Evolutionary conservation across 768 basidiomycete species (phyloP).

Genomic region (Collybia sp.): DNA sequence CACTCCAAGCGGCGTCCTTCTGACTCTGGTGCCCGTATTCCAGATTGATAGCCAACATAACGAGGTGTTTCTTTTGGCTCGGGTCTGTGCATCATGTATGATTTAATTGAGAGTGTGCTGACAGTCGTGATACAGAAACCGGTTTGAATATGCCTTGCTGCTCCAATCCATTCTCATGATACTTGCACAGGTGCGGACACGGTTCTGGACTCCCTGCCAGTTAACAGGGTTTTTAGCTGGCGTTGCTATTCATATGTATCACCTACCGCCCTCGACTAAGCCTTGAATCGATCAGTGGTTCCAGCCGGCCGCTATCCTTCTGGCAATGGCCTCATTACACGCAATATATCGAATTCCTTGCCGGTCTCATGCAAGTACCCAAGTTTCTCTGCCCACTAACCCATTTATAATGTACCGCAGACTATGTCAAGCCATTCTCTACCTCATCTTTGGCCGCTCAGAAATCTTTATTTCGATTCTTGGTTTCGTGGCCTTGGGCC

Average conservation of each 20-base stretch:
- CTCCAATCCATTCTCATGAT: slow-evolving; percentile 86
- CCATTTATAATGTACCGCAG: slow-evolving; percentile 26
- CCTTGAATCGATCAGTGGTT: slow-evolving; percentile 54
- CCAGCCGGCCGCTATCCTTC: slow-evolving; percentile 66
- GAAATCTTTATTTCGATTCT: slow-evolving; percentile 55
- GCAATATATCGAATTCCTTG: slow-evolving; percentile 81
- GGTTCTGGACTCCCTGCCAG: slow-evolving; percentile 4
- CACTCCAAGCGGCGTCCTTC: not conserved
- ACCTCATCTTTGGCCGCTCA: slow-evolving; percentile 68
- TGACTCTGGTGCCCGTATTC: slow-evolving; percentile 5
- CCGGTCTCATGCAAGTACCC: slow-evolving; percentile 61
- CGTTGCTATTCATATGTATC: slow-evolving; percentile 78
- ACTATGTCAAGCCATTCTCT: slow-evolving; percentile 67
- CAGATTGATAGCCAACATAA: slow-evolving; percentile 80
- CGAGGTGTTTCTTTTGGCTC: slow-evolving; percentile 89
- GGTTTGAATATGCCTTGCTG: slow-evolving; percentile 73
- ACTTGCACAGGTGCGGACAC: slow-evolving; percentile 58
- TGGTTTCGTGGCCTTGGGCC: slow-evolving; percentile 74
- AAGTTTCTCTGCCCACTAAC: not conserved
- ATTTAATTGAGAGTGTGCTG: no score
- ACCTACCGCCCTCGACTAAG: slow-evolving; percentile 57
- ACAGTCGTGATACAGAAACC: slow-evolving; percentile 33
- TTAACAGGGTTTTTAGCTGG: slow-evolving; percentile 45
- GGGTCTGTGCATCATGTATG: slow-evolving; percentile 34
- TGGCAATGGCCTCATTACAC: slow-evolving; percentile 83